A percentile compares a stretch with the other conserved stretches of the same genome.
Conservation (phyloP, 2,329 filamentous ascomycete species). For the Helotiales sp. region DNA sequence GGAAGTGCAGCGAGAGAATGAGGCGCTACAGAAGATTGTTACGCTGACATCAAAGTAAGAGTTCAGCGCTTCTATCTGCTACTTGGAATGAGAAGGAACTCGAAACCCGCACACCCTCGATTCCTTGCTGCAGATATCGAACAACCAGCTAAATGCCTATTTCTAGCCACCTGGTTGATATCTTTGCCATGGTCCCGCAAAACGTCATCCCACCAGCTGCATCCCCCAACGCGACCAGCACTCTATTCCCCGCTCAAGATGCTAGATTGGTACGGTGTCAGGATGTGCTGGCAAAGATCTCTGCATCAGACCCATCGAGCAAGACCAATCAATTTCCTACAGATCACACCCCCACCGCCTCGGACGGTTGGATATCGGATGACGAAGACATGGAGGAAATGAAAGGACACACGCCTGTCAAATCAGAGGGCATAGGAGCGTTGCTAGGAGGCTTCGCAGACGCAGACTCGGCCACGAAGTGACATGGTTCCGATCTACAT, state of each 20-base stretch:
- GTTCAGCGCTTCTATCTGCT: constrained; percentile 25
- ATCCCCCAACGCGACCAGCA: constrained; percentile 43
- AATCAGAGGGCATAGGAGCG: constrained; percentile 43
- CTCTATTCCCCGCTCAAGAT: constrained; percentile 58
- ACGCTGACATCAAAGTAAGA: constrained; percentile 67
- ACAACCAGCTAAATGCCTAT: constrained; percentile 27
- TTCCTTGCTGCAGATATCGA: constrained; percentile 17
- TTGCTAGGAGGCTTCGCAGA: constrained; percentile 44
- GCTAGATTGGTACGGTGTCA: constrained; percentile 63
- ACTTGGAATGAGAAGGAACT: constrained; percentile 10
- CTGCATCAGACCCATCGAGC: constrained; percentile 52
- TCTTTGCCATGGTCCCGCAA: constrained; percentile 67
- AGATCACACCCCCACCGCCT: constrained; percentile 34
- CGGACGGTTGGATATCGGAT: constrained; percentile 52
- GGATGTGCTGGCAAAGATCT: constrained; percentile 64
- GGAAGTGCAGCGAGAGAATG: constrained; percentile 67
- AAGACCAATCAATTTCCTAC: constrained; percentile 39
- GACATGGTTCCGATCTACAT: constrained; percentile 33
- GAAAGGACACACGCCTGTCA: constrained; percentile 39
- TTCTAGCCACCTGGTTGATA: constrained; percentile 67
- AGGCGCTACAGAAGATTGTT: constrained; percentile 67
- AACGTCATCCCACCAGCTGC: constrained; percentile 38
- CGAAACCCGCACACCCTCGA: constrained; percentile 21
- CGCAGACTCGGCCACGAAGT: constrained; percentile 41
- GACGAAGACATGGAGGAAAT: constrained; percentile 42